Conservation (phyloP, 306 rosid species). For the Cyamopsis tetragonoloba region DNA sequence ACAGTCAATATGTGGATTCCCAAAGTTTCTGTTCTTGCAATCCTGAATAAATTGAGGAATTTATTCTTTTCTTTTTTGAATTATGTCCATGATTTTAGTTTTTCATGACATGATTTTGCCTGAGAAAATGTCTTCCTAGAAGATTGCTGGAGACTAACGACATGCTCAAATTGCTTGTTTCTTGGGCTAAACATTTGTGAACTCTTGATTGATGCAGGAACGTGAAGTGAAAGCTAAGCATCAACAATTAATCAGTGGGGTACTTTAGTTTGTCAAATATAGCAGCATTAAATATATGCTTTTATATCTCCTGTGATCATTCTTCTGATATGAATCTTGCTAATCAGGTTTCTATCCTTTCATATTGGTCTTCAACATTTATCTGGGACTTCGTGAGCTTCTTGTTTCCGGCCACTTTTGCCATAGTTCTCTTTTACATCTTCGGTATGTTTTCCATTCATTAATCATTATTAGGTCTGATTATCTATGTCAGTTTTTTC, state of each 20-base stretch:
- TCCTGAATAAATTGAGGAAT: slow-evolving; percentile 1
- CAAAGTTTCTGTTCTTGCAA: neutral
- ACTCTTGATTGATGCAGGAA: slow-evolving; percentile 61
- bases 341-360: slow-evolving; percentile 73
- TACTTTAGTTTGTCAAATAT: slow-evolving; percentile 31
- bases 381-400: slow-evolving; percentile 94
- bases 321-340: slow-evolving; percentile 26
- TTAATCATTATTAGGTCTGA: too few species aligned
- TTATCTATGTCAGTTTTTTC: too few species aligned
- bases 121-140: slow-evolving; percentile 14
- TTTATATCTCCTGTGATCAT: neutral
- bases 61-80: neutral
- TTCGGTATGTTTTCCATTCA: slow-evolving; percentile 58
- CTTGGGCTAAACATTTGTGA: slow-evolving; percentile 22
- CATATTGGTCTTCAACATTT: slow-evolving; percentile 87
- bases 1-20: neutral
- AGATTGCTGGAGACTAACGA: neutral
- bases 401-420: slow-evolving; percentile 77
- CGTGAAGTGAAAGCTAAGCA: slow-evolving; percentile 98
- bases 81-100: neutral
- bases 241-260: slow-evolving; percentile 97
- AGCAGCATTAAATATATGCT: neutral
- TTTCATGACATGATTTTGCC: neutral
- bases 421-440: slow-evolving; percentile 69
- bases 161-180: slow-evolving; percentile 14